phyloP scores from a whole-genome alignment of 2,329 filamentous ascomycete species.

The Monosporascus sp. region DNA sequence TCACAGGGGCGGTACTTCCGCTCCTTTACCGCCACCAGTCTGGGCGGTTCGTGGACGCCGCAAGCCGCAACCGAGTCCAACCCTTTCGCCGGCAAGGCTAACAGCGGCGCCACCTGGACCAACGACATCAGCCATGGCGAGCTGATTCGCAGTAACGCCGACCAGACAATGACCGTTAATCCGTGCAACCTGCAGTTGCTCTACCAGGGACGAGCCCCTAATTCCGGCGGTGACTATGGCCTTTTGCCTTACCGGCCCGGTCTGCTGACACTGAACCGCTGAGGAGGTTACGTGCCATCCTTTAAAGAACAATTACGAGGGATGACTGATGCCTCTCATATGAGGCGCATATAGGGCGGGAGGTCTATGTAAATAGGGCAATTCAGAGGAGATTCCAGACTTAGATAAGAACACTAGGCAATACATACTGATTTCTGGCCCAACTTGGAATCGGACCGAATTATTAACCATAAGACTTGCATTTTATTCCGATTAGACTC shows the following conservation, averaged over 20 bases:
- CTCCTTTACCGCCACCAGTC: conserved; percentile 55
- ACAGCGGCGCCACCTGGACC: conserved; percentile 60
- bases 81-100: conserved; percentile 64
- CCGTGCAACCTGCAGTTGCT: conserved; percentile 60
- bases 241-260: conserved; percentile 49
- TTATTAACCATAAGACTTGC: too few relatives aligned
- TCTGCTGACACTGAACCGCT: conserved; percentile 45
- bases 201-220: conserved; percentile 53
- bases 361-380: too few relatives aligned
- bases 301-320: too few relatives aligned
- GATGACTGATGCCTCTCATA: too few relatives aligned
- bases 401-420: too few relatives aligned
- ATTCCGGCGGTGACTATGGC: conserved; percentile 40
- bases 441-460: too few relatives aligned
- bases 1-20: conserved; percentile 57
- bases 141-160: conserved; percentile 47
- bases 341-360: too few relatives aligned
- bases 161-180: conserved; percentile 59
- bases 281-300: too few relatives aligned
- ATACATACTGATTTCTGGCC: too few relatives aligned
- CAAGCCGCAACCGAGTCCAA: conserved; percentile 48
- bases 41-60: conserved; percentile 52
- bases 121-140: conserved; percentile 64
- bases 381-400: too few relatives aligned
- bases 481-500: too few relatives aligned